Conservation (phyloP, 2,329 filamentous ascomycete species). For the Diaporthe aspalathi region DNA sequence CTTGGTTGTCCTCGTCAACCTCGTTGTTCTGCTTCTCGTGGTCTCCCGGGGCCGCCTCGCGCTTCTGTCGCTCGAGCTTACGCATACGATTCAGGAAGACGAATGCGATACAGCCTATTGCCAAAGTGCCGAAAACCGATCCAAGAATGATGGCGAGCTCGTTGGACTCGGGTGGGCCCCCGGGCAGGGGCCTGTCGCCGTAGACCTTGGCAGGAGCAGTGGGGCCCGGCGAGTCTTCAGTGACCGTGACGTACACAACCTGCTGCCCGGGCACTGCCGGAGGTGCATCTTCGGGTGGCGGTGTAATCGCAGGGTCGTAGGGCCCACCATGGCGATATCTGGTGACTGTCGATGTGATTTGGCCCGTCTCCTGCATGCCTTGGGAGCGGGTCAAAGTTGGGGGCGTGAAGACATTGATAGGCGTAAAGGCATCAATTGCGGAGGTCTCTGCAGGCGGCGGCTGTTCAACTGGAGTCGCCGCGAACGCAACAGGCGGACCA, state of each 20-base stretch:
- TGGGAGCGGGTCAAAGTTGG: background rate
- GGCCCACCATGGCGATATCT: background rate
- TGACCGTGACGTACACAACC: constrained; percentile 11
- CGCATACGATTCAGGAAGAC: background rate
- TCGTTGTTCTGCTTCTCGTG: background rate
- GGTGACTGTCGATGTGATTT: background rate
- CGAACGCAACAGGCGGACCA: background rate
- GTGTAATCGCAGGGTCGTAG: too few relatives aligned
- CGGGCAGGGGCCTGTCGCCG: background rate
- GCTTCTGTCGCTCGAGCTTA: background rate
- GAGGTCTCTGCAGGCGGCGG: background rate
- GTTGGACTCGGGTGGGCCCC: background rate
- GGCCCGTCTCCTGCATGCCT: background rate
- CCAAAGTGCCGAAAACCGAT: constrained; percentile 1
- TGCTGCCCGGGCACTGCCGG: background rate
- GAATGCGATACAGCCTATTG: background rate
- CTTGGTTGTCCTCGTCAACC: background rate
- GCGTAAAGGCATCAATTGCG: background rate
- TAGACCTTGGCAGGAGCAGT: background rate
- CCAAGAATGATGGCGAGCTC: constrained; percentile 9
- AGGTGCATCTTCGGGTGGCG: background rate
- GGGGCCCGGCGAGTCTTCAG: background rate
- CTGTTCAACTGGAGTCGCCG: background rate
- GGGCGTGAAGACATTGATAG: too few relatives aligned
- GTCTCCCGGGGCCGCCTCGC: background rate